Evolutionary conservation across 495 filamentous ascomycete species (phyloP).

Genomic region (Penicilliopsis zonata): DNA sequence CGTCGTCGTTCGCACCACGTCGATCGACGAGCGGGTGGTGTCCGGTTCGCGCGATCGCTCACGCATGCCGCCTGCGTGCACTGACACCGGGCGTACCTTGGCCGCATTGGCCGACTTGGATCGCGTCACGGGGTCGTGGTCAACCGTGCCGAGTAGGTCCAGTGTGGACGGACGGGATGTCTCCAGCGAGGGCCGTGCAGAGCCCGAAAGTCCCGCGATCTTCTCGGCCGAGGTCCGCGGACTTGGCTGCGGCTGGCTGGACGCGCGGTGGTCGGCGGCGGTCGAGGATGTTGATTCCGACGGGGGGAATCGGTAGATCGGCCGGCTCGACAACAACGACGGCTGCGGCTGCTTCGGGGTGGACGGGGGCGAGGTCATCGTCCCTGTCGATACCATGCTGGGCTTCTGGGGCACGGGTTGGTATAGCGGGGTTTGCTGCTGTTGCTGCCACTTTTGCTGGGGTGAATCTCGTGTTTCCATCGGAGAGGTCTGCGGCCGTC

Average conservation of each 20-base stretch:
- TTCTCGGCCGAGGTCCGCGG: constrained; percentile 36
- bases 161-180: constrained; percentile 49
- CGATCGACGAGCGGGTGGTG: constrained; percentile 25
- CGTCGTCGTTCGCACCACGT: constrained; percentile 19
- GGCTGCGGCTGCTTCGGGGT: constrained; percentile 39
- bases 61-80: constrained; percentile 67
- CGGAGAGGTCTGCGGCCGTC: constrained; percentile 18
- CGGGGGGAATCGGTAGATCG: constrained; percentile 51
- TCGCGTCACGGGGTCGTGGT: constrained; percentile 42
- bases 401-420: constrained; percentile 49
- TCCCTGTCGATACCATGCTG: constrained; percentile 82
- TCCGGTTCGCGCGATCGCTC: constrained; percentile 62
- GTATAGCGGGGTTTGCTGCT: constrained; percentile 32
- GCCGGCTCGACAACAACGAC: constrained; percentile 29
- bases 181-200: constrained; percentile 71
- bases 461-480: constrained; percentile 7
- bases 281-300: no score
- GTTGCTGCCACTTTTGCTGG: constrained; percentile 11
- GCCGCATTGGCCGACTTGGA: constrained; percentile 55
- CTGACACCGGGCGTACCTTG: constrained; percentile 57
- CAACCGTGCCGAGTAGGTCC: no score
- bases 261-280: constrained; percentile 40
- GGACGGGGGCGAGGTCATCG: constrained; percentile 74
- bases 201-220: constrained; percentile 44
- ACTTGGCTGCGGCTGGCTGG: constrained; percentile 43